Evolutionary conservation across 352 stramenopile species (phyloP).

Genomic region (Phytophthora crassamura): DNA sequence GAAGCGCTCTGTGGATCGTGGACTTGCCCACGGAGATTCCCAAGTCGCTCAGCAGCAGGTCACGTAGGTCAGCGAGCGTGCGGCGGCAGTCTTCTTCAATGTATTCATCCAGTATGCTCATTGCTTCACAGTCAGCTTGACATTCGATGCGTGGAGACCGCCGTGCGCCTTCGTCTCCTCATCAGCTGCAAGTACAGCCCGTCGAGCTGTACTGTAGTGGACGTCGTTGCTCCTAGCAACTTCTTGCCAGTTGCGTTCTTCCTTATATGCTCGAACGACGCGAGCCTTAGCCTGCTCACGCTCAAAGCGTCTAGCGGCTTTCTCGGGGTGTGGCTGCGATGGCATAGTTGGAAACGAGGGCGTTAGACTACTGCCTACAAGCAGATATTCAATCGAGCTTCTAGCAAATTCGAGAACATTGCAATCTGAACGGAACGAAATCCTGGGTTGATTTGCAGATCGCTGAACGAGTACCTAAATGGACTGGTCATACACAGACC

Average conservation of each 20-base stretch:
- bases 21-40: conserved; percentile 8
- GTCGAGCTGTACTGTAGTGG: not conserved
- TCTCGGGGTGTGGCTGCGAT: not conserved
- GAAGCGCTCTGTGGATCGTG: conserved; percentile 15
- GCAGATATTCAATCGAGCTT: too few relatives aligned
- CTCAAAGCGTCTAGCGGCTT: not conserved
- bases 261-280: conserved; percentile 6
- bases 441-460: conserved; percentile 1
- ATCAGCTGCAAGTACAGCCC: not conserved
- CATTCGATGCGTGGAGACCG: not conserved
- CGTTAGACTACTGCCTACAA: too few relatives aligned
- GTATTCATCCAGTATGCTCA: conserved; percentile 22
- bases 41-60: conserved; percentile 14
- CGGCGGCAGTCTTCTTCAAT: conserved; percentile 23
- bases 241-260: conserved; percentile 4
- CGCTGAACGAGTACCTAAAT: conserved; percentile 5
- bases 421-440: too few relatives aligned
- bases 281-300: conserved; percentile 5
- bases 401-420: too few relatives aligned
- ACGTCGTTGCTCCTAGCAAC: conserved; percentile 7
- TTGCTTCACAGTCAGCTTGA: conserved; percentile 32
- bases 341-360: conserved; percentile 9
- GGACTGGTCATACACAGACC: not conserved
- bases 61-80: conserved; percentile 1
- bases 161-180: not conserved